Evolutionary conservation across 2,329 filamentous ascomycete species (phyloP), one percentile per base, ranked within the genome.

Genomic region (Ambrosiella cleistominuta): DNA sequence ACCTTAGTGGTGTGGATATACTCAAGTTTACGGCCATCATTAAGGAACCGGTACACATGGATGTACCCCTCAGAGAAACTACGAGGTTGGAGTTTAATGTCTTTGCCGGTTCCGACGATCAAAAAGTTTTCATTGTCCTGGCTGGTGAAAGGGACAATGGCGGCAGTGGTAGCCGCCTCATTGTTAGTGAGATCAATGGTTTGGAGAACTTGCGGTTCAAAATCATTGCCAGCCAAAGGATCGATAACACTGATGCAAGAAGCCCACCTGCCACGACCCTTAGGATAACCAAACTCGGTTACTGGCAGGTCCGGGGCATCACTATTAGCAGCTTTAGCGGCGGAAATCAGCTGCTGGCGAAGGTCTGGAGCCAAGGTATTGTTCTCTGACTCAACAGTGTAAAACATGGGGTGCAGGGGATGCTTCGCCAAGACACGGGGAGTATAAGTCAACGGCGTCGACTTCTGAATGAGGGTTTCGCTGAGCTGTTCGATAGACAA

Each of bases 1-100:
- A 96, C 79, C 65, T 89, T 88, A 0, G 94, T 98, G 70, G 96
- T 96, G 72, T 98, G 93, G 62, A 96, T 90, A 60, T 97, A 93
- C 66, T 96, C 87, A 13, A 98, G 78, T 65, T 88, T 82, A 58
- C 82, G 82, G n/a, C 94, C 94, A 62, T 88, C 82, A 54, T 94
- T 85, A 56, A 85, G 80, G 68, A 98, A 88, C 47, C 88, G 82
- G 70, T 96, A 98, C 35, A 97, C 86, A 65, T 96, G 88, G 40
- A 98, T 86, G 64, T 85, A 95, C 0, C 91, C 93, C 61, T 82
- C 82, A 0, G 78, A 81, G 63, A 80, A 90, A 56, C 83, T 83
- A 55, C 84, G 79, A 8, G 90, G 89, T 62, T 78, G 87, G 59
- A 90, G 78, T 13, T 84, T 75, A 75, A 97, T 82, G 67, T 98